These are phyloP conservation scores for Phaffia rhodozyma DNA, from an alignment of 1,284 basidiomycete genomes.

Conservation along the genomic window DNA sequence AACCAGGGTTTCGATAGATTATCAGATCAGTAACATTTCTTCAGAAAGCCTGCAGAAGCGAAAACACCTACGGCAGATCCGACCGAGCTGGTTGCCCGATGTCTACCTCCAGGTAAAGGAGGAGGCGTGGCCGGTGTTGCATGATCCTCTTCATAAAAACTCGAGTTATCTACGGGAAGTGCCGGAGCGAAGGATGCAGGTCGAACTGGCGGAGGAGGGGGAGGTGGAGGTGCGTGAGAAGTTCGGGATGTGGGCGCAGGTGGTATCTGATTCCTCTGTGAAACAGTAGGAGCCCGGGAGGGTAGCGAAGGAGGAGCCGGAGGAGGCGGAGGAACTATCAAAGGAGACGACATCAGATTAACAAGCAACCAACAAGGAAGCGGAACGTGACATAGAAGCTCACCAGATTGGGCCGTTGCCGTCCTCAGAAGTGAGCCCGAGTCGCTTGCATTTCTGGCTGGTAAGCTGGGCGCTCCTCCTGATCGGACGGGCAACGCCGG, in stretches of 20 bases:
- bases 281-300: constrained; percentile 1
- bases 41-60: background rate
- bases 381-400: background rate
- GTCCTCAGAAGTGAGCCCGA: background rate
- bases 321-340: background rate
- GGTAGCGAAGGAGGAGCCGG: constrained; percentile 12
- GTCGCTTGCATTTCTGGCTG: too few relatives aligned
- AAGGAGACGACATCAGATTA: background rate
- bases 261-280: background rate
- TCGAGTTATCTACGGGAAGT: background rate
- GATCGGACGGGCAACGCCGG: background rate
- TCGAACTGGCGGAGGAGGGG: constrained; percentile 9
- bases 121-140: background rate
- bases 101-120: constrained; percentile 11
- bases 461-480: background rate
- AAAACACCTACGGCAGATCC: background rate
- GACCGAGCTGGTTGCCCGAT: background rate
- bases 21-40: background rate
- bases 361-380: background rate
- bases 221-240: background rate
- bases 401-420: background rate
- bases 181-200: background rate
- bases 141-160: background rate
- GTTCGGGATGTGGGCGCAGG: constrained; percentile 5
- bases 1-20: background rate